These are phyloP conservation scores for Apiospora kogelbergensis DNA, from an alignment of 2,329 filamentous ascomycete species.

Conservation along the genomic window DNA sequence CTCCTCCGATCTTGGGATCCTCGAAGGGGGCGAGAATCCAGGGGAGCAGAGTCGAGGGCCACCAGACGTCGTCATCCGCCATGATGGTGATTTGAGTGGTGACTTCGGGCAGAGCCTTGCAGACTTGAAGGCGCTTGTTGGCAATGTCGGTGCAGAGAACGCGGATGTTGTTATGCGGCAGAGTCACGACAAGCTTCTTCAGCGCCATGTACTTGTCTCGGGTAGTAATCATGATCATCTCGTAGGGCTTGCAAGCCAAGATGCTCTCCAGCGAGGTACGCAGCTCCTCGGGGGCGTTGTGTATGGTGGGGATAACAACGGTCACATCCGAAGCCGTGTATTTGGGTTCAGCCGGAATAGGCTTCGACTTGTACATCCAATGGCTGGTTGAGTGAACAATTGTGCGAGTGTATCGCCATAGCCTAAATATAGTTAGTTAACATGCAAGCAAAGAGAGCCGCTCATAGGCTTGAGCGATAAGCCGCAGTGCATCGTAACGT, in stretches of 20 bases:
- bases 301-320: conserved; percentile 90
- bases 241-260: conserved; percentile 65
- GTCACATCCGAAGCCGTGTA: conserved; percentile 84
- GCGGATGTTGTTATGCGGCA: conserved; percentile 62
- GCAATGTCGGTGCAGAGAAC: conserved; percentile 80
- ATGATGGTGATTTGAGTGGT: conserved; percentile 84
- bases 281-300: conserved; percentile 81
- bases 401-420: conserved; percentile 84
- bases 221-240: conserved; percentile 85
- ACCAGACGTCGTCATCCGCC: conserved; percentile 94
- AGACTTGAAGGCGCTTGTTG: conserved; percentile 94
- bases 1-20: conserved; percentile 78
- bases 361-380: conserved; percentile 83
- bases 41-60: conserved; percentile 80
- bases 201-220: conserved; percentile 73
- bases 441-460: not conserved
- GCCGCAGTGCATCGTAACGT: not conserved
- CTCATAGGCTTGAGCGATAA: not conserved
- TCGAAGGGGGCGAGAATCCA: conserved; percentile 96
- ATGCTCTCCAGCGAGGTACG: conserved; percentile 79
- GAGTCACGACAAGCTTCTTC: conserved; percentile 62
- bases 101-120: conserved; percentile 83
- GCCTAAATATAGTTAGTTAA: conserved; percentile 48
- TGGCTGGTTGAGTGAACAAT: conserved; percentile 84
- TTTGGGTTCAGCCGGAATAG: conserved; percentile 76